These are phyloP conservation scores for Flaveria linearis DNA, from an alignment of 129 eudicot species.

Conservation along the genomic window DNA sequence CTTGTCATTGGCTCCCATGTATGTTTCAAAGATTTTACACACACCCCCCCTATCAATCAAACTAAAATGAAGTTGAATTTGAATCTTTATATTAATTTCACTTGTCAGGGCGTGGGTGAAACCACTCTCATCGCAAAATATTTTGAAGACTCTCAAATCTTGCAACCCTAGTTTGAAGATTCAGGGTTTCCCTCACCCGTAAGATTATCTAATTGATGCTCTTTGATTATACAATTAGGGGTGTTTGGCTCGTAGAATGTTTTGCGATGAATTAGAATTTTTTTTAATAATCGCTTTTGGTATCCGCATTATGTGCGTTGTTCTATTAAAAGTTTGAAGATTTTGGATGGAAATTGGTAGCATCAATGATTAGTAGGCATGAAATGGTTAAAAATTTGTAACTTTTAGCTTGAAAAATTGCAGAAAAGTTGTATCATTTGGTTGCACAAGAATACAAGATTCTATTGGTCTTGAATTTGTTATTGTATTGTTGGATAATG, in stretches of 20 bases:
- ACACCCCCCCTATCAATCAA: no score
- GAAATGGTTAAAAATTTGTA: not conserved
- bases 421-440: not conserved
- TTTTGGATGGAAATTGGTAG: no score
- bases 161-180: conserved; percentile 63
- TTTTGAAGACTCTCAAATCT: conserved; percentile 56
- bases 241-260: not conserved
- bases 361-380: not conserved
- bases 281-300: no score
- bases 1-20: conserved; percentile 79
- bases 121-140: conserved; percentile 68
- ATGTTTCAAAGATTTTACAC: not conserved
- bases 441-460: not conserved
- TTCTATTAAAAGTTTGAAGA: no score
- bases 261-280: no score
- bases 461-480: not conserved
- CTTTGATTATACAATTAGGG: not conserved
- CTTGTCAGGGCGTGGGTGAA: conserved; percentile 79
- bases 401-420: not conserved
- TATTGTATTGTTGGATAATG: not conserved
- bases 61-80: no score
- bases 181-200: conserved; percentile 86
- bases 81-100: not conserved
- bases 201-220: not conserved
- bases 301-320: no score